Conservation (phyloP, 352 stramenopile species). For the Globisporangium uncinulatum region DNA sequence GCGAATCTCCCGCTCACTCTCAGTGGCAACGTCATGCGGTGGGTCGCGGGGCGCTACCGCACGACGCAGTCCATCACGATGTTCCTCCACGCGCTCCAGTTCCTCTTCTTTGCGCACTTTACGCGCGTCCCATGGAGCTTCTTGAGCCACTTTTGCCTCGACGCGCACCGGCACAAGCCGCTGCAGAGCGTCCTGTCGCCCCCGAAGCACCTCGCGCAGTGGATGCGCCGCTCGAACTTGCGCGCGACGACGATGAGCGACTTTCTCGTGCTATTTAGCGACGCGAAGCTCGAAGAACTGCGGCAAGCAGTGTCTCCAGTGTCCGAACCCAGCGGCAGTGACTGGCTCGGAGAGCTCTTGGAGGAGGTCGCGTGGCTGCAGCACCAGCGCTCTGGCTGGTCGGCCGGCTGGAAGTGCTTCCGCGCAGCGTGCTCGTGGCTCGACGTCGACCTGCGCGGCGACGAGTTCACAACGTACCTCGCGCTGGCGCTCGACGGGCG, state of each 20-base stretch:
- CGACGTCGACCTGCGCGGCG: constrained; percentile 29
- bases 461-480: constrained; percentile 30
- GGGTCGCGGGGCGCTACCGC: constrained; percentile 39
- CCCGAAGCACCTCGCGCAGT: constrained; percentile 14
- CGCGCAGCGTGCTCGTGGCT: constrained; percentile 50
- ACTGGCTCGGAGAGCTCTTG: constrained; percentile 31
- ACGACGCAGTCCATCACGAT: constrained; percentile 58
- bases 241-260: constrained; percentile 15
- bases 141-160: constrained; percentile 36
- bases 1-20: constrained; percentile 52
- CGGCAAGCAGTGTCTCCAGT: constrained; percentile 6
- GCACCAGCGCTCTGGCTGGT: constrained; percentile 29
- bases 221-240: constrained; percentile 13
- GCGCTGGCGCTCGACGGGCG: constrained; percentile 57
- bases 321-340: background rate
- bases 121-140: constrained; percentile 48
- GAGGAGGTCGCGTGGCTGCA: constrained; percentile 24
- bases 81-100: constrained; percentile 58
- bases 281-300: constrained; percentile 17
- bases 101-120: constrained; percentile 64
- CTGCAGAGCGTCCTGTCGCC: constrained; percentile 12
- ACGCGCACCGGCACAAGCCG: constrained; percentile 19
- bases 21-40: constrained; percentile 36
- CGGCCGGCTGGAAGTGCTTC: constrained; percentile 66
- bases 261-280: constrained; percentile 30